phyloP scores from a whole-genome alignment of 805 yeast genomes.

The Ogataea saltuana region DNA sequence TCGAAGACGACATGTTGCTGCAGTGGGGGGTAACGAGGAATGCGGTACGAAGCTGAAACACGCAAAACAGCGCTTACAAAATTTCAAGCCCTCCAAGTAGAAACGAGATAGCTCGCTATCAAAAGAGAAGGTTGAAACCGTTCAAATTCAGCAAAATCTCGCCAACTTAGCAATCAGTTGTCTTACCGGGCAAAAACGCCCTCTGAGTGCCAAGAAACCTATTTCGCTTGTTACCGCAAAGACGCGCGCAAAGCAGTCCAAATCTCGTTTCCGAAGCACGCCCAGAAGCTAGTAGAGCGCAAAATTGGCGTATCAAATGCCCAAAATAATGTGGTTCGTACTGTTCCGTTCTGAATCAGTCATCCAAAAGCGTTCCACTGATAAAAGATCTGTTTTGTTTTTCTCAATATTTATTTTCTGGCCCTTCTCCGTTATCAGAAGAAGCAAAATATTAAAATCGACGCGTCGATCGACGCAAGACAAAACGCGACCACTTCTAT shows the following conservation, averaged over 20 bases:
- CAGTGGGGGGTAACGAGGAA: not conserved
- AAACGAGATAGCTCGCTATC: no score
- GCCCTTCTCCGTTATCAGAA: not conserved
- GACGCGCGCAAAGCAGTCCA: no score
- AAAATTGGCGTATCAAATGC: no score
- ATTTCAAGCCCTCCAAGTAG: no score
- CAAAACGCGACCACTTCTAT: not conserved
- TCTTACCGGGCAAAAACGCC: not conserved
- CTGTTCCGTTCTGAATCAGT: not conserved
- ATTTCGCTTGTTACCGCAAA: no score
- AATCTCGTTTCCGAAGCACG: no score
- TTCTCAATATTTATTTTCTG: not conserved
- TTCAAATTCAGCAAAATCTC: no score
- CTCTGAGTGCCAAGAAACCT: no score
- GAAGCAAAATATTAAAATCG: not conserved
- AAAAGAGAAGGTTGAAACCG: no score
- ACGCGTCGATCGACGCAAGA: constrained; percentile 1
- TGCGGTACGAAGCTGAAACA: no score
- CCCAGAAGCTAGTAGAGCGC: no score
- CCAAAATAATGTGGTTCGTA: not conserved
- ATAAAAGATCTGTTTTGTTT: not conserved
- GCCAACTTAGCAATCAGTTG: not conserved
- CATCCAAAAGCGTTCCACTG: not conserved
- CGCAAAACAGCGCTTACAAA: no score
- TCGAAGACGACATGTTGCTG: constrained; percentile 10